A percentile compares a stretch with the other conserved stretches of the same genome.
These are phyloP conservation scores for Kalmanozyma brasiliensis DNA, from an alignment of 1,284 basidiomycete species.

Conservation along the genomic window DNA sequence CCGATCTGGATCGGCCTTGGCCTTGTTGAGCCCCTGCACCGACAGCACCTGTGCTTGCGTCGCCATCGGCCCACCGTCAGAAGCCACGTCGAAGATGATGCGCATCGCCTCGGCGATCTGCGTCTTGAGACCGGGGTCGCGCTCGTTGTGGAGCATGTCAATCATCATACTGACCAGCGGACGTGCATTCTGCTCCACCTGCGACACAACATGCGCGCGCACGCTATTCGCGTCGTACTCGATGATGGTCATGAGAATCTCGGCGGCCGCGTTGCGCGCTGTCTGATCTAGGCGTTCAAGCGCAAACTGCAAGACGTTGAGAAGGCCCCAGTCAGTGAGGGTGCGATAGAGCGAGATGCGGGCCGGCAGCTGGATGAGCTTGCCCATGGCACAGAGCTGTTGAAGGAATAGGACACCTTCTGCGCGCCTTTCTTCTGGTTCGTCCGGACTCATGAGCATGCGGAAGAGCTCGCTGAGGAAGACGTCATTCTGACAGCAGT, in stretches of 20 bases:
- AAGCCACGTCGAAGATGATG: slow-evolving; percentile 77
- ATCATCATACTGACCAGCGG: slow-evolving; percentile 69
- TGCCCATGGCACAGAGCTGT: slow-evolving; percentile 93
- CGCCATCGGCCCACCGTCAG: slow-evolving; percentile 63
- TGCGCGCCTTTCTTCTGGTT: slow-evolving; percentile 45
- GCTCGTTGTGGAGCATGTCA: slow-evolving; percentile 76
- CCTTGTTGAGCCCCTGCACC: slow-evolving; percentile 67
- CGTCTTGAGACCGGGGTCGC: slow-evolving; percentile 87
- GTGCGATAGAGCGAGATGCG: slow-evolving; percentile 88
- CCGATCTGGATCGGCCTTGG: slow-evolving; percentile 84
- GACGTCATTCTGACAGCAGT: slow-evolving; percentile 81
- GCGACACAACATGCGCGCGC: slow-evolving; percentile 82
- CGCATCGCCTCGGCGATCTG: slow-evolving; percentile 90
- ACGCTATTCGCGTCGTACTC: slow-evolving; percentile 93
- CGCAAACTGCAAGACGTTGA: slow-evolving; percentile 86
- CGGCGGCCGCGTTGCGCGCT: slow-evolving; percentile 84
- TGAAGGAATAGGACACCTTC: slow-evolving; percentile 78
- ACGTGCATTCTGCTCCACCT: slow-evolving; percentile 71
- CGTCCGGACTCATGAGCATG: slow-evolving; percentile 65
- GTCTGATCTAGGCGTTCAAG: slow-evolving; percentile 71
- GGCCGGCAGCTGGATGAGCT: slow-evolving; percentile 89
- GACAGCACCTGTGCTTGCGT: slow-evolving; percentile 68
- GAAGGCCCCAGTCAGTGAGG: slow-evolving; percentile 86
- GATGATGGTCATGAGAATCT: slow-evolving; percentile 84
- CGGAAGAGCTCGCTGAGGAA: slow-evolving; percentile 83